These are phyloP conservation scores for Prunus padus DNA, from an alignment of 306 rosid genomes.

Conservation along the genomic window DNA sequence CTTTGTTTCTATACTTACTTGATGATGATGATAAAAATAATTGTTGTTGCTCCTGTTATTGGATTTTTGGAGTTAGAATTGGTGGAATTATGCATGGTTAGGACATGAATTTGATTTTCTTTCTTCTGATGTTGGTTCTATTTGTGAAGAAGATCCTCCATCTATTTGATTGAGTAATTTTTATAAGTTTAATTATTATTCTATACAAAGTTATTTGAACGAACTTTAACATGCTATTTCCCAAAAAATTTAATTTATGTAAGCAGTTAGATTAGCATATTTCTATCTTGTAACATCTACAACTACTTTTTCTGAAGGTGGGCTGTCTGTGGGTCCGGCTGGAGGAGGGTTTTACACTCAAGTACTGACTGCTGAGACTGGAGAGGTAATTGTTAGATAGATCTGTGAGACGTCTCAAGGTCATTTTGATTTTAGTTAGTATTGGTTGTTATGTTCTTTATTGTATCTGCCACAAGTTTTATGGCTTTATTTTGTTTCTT, in stretches of 20 bases:
- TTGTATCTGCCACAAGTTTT: not conserved
- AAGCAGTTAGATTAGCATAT: not conserved
- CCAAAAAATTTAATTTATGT: not conserved
- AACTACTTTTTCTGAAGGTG: conserved; percentile 34
- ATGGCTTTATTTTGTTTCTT: not conserved
- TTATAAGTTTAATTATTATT: not conserved
- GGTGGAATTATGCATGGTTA: not conserved
- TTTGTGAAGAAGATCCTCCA: not conserved
- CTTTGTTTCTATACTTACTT: not conserved
- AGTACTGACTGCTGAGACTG: conserved; percentile 29
- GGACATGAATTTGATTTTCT: not conserved
- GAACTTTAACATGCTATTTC: not conserved
- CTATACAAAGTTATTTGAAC: not conserved
- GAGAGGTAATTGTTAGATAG: conserved; percentile 43
- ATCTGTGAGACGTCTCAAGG: not conserved
- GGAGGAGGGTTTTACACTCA: conserved; percentile 50
- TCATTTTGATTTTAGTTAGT: not conserved
- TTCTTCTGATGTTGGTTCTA: not conserved
- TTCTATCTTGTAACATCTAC: conserved; percentile 1
- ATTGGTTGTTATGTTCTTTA: not conserved
- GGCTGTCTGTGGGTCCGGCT: conserved; percentile 38
- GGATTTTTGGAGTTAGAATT: not conserved
- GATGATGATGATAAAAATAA: not conserved
- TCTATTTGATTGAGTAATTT: not conserved
- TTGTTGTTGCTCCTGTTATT: not conserved